Percentiles rank a stretch among this genome's conserved stretches.
These are phyloP conservation scores for Dimargaris verticillata DNA, from an alignment of 192 early-diverging fungal species.

Conservation along the genomic window DNA sequence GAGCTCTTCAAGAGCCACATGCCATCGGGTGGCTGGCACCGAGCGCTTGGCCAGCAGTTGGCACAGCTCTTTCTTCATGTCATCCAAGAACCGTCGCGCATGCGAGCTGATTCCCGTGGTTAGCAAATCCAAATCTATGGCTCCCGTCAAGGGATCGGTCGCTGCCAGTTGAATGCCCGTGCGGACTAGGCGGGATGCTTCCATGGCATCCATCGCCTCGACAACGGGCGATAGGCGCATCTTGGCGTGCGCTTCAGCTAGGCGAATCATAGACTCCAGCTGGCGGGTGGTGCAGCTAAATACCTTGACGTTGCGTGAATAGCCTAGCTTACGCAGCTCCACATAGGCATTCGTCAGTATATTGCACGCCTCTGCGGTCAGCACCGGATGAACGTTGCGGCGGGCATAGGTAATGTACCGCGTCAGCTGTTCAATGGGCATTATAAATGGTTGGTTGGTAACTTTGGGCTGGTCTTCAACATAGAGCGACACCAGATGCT, in stretches of 20 bases:
- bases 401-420: conserved; percentile 87
- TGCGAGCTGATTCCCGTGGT: conserved; percentile 73
- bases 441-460: conserved; percentile 7
- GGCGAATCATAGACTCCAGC: conserved; percentile 93
- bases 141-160: conserved; percentile 83
- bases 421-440: conserved; percentile 67
- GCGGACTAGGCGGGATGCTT: conserved; percentile 73
- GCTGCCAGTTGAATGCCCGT: conserved; percentile 82
- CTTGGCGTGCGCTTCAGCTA: conserved; percentile 82
- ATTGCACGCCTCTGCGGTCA: conserved; percentile 60
- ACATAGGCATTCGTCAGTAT: conserved; percentile 70
- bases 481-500: conserved; percentile 79
- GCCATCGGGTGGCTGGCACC: conserved; percentile 10
- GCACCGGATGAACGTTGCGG: conserved; percentile 50
- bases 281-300: conserved; percentile 88
- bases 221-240: conserved; percentile 70
- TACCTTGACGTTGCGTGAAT: conserved; percentile 19
- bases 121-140: conserved; percentile 85
- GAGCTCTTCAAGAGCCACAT: conserved; percentile 19
- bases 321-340: conserved; percentile 59
- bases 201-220: conserved; percentile 65
- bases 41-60: conserved; percentile 18
- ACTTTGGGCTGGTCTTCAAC: conserved; percentile 36
- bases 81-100: conserved; percentile 41
- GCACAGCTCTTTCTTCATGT: conserved; percentile 37